Evolutionary conservation across 2,329 filamentous ascomycete genomes (phyloP).

Genomic region (Sordariomycetes sp.): DNA sequence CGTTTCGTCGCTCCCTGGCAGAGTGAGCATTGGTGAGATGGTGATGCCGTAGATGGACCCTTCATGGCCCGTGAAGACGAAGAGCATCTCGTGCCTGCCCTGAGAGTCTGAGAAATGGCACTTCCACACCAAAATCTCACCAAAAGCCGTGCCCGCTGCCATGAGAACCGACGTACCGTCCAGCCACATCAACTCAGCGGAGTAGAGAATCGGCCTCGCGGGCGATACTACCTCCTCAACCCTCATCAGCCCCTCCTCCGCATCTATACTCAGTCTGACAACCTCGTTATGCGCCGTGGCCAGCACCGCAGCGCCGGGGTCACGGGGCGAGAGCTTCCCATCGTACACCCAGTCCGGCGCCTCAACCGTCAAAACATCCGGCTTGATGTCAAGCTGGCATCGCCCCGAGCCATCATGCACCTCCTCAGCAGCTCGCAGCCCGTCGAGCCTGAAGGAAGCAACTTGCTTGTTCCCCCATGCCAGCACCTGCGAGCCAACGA

Average conservation of each 20-base stretch:
- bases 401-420: too few species aligned
- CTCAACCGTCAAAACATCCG: conserved; percentile 25
- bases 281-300: conserved; percentile 86
- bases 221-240: conserved; percentile 48
- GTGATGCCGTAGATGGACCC: conserved; percentile 88
- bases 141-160: conserved; percentile 86
- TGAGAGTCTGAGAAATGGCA: conserved; percentile 31
- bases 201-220: conserved; percentile 80
- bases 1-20: conserved; percentile 19
- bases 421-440: too few species aligned
- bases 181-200: conserved; percentile 63
- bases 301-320: conserved; percentile 40
- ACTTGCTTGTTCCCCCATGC: conserved; percentile 63
- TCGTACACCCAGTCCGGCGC: conserved; percentile 74
- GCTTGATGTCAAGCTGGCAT: conserved; percentile 2
- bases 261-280: conserved; percentile 35
- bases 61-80: conserved; percentile 62
- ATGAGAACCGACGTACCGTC: conserved; percentile 55
- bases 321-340: conserved; percentile 41
- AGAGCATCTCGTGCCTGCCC: conserved; percentile 32
- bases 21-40: conserved; percentile 52
- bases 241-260: conserved; percentile 18
- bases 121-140: conserved; percentile 87
- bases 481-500: conserved; percentile 33
- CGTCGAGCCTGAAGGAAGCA: conserved; percentile 23